Base-by-base conservation (phyloP, 331 rosid species). In the Malus hybrid region DNA sequence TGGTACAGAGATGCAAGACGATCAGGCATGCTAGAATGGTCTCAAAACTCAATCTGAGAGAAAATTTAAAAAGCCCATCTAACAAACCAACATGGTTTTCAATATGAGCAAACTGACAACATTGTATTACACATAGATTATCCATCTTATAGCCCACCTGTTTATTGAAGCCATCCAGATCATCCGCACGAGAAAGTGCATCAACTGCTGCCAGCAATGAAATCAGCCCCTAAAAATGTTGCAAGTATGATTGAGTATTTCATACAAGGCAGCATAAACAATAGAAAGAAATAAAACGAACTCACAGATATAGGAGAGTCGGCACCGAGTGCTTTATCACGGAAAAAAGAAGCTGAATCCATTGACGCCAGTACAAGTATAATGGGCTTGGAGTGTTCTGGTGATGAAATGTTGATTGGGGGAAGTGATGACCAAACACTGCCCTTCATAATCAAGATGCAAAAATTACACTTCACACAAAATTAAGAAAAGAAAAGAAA, bases 351-450 rank as follows among this genome's bases (percentile, higher is more conserved):
- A 78, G 94, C 92, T 16, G 98, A 87, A 79, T 93, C 98, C 98
- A 93, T 89, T 28, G 98, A 91, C 12, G 94, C 93, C 69, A 85
- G 81, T 1, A 90, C 73, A 81, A 93, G 71, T 79, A 93, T 79
- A 71, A 93, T 70, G 44, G 96, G 87, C 86, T 90, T 93, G 50
- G 90, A 63, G 57, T 85, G 87, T 31, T 86, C 78, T 12, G 64
- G 65, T 55, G 93, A 83, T 39, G 92, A 86, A 73, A 42, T 78
- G 71, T 89, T 88, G 81, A 91, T 87, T 66, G 97, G 97, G 13
- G 92, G 98, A 86, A 93, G 96, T 15, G 98, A 86, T 15, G 97
- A 91, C 98, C 98, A 93, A 81, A 93, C 98, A 91, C 98, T 91
- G 98, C 88, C 90, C 89, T 92, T 84, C 90, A 87, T 74, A 79